Base-by-base conservation (phyloP, 2,329 filamentous ascomycete species). In the Trichoderma sp. region DNA sequence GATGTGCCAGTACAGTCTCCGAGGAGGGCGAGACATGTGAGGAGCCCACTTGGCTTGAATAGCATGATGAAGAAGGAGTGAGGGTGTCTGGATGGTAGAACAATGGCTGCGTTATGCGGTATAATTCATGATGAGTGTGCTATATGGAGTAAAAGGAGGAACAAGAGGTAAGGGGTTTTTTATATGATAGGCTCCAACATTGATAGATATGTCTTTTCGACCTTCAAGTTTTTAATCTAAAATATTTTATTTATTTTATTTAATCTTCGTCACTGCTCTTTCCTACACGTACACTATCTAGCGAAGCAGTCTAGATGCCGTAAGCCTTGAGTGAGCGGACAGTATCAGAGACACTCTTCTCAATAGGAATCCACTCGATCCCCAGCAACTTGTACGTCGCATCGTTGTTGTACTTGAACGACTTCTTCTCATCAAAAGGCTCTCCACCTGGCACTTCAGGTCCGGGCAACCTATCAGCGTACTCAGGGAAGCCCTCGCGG, bases 331-430 rank as follows among this genome's bases (percentile, higher is more conserved):
- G 82, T 38, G 89, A 92, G 83, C 90, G 90, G 21, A 93, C 87
- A 7, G 91, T 88, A 80, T 94, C 93, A 6, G 88, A 85, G 33
- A 93, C 86, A 33, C 86, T 88, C 83, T 92, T 86, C 82, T 94
- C 91, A 41, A 94, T 79, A 4, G 84, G 82, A 77, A 85, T 90
- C 86, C 90, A 94, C 76, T 92, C 84, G 66, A 93, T 87, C 0
- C 91, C 91, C 75, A 94, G 82, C 64, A 92, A 78, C 79, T 90
- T 87, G 31, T 87, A 88, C 1, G 90, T 90, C 80, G 87, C 87
- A 68, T 85, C 86, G 80, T 91, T 93, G 80, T 93, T 88, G 75
- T 87, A 89, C 76, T 84, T 84, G 81, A 88, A 92, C 60, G 89
- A 78, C 77, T 86, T 79, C 4, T 82, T 83, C 75, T 82, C 81